Base-by-base conservation (phyloP, 169 alveolate genomes). In the Babesia sp. region DNA sequence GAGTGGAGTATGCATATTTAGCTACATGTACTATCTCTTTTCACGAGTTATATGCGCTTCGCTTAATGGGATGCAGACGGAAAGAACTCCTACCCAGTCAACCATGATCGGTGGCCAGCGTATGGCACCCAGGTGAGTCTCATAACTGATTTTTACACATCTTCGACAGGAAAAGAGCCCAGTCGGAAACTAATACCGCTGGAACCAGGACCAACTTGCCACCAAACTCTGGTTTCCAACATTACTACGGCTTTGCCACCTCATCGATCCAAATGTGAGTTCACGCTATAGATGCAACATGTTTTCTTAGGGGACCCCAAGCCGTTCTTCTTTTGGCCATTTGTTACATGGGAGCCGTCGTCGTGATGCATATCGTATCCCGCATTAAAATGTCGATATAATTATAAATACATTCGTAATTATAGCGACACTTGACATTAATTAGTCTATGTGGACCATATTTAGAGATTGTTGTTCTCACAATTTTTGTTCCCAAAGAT, bases 271-370 rank as follows among this genome's bases (percentile, higher is more conserved):
- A 78, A 69, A 45, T 78, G 86, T 78, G 28, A 58, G 72, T 78
- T 31, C 29, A 8, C 33, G 2, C 16, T 6, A 8, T 8, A 29
- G 6, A 4, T 2, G 36, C 41, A 34, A 18, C 58, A 48, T 71
- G 20, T 28, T 16, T 18, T 22, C 5, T 33, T 54, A 88, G 93
- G 83, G 85, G 90, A 9, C 93, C 90, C 26, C 93, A 88, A 66
- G 75, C 93, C 20, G 91, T 88, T 18, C 75, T 88, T 45, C 70
- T 88, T 22, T 50, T 86, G 16, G 90, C 93, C 1, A 37, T 88
- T 22, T 59, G 69, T 9, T 88, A 84, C 84, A 88, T 88, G 91
- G 93, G 91, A 46, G 81, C 85, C n/a, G 93, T 88, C 39, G 93
- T 88, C 64, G 71, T 87, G 20, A 51, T 87, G 70, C 93, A 87